Base-by-base conservation (phyloP, 345 rosid species). In the Lepidium africanum region DNA sequence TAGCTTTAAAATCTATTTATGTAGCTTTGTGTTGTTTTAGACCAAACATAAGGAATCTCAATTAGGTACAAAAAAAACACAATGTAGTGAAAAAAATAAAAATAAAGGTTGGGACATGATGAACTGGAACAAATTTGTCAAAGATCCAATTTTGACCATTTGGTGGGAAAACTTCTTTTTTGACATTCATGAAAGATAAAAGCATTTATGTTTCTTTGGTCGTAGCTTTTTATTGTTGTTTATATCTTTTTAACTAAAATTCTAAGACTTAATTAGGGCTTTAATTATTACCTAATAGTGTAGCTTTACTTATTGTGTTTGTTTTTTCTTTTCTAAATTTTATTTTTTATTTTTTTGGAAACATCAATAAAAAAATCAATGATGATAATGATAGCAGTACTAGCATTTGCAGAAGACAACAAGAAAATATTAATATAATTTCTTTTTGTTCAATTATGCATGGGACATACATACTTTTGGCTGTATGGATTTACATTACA, bases 361-460 rank as follows among this genome's bases (percentile, higher is more conserved):
- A 73, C 65, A 27, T 73, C 54, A 58, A 57, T 73, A 65, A 41
- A 49, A 39, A 65, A 73, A 58, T 25, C 66, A 49, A 73, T 65
- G 77, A 58, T 65, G 72, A 73, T 23, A 49, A 58, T 73, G 77
- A 57, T 72, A 32, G 65, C 61, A 48, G 67, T 65, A 58, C 72
- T 48, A 58, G 43, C 71, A 65, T 73, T 47, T 65, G 32, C 39
- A 73, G 33, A 73, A 49, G 58, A 65, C 67, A 73, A 65, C 77
- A 59, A 57, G 10, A 49, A 38, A 32, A 48, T 48, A 65, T n/a
- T 36, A 72, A 39, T 65, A 32, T 58, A 32, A 58, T 65, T 58
- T 73, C 61, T 73, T 65, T 73, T 42, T 58, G 61, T 58, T 73
- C 77, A 73, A 73, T 73, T 65, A 73, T 73, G 77, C 67, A 73